These are phyloP conservation scores for Cladosporium sp. DNA, from an alignment of 2,329 filamentous ascomycete genomes.

Conservation along the genomic window DNA sequence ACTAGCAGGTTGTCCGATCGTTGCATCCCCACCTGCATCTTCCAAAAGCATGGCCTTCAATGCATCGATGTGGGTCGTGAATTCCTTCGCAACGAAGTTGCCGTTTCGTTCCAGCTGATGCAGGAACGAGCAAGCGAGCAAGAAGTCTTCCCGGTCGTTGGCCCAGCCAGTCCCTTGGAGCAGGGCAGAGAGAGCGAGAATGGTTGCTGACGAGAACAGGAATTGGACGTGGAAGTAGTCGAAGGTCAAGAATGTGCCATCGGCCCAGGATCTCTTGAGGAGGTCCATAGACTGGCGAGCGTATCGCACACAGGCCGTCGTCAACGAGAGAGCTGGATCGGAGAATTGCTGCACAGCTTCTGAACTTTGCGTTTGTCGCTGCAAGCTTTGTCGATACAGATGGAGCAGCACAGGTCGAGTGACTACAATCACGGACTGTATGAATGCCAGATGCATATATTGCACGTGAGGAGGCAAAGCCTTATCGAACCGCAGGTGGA, in stretches of 20 bases:
- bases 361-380: constrained; percentile 7
- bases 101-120: constrained; percentile 44
- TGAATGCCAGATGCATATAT: constrained; percentile 42
- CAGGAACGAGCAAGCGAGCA: constrained; percentile 44
- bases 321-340: constrained; percentile 42
- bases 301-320: constrained; percentile 50
- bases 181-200: constrained; percentile 49
- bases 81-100: constrained; percentile 47
- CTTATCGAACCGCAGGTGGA: constrained; percentile 37
- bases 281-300: constrained; percentile 49
- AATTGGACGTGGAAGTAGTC: constrained; percentile 53
- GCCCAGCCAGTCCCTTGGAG: constrained; percentile 36
- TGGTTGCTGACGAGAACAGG: constrained; percentile 50
- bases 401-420: constrained; percentile 41
- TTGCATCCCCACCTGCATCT: constrained; percentile 6
- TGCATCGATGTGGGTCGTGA: constrained; percentile 45
- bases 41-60: constrained; percentile 25
- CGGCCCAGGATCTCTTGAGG: constrained; percentile 50
- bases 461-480: constrained; percentile 25
- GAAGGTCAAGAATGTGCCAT: constrained; percentile 51
- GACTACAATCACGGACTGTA: constrained; percentile 39
- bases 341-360: constrained; percentile 19
- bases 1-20: constrained; percentile 1
- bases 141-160: constrained; percentile 46
- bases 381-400: constrained; percentile 28